Base-by-base conservation (phyloP, 192 early-diverging fungal genomes). In the Coemansia aciculifera region DNA sequence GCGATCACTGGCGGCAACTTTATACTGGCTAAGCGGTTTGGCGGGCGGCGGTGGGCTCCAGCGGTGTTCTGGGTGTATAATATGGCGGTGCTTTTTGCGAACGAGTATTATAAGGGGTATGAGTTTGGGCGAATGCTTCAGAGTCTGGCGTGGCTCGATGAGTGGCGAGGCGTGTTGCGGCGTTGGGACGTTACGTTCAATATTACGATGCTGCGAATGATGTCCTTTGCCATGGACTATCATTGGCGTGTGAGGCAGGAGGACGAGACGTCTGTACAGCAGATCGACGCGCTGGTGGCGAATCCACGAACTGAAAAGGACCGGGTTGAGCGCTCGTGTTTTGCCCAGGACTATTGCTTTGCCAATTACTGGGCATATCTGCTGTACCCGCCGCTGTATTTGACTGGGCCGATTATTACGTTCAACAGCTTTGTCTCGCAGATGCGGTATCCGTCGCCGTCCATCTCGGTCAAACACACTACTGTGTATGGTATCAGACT, bases 141-240 rank as follows among this genome's bases (percentile, higher is more conserved):
- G 52, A 57, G 71, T 0, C 67, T 95, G 68, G 83, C 77, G 38
- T 93, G 86, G 81, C 73, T 94, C 69, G 95, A 98, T 72, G 37
- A 63, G 9, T 82, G 87, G 67, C 78, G 72, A 8, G 97, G 95
- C 5, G 64, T 96, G 15, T 75, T 89, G 73, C 75, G 81, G 11
- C 87, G 95, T 38, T 99, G 97, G 97, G 85, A 91, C 67, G 77
- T 96, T 27, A 89, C 89, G 5, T 96, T 97, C 84, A 98, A 98
- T 71, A 90, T 98, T 59, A 86, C 85, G 3, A 90, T 94, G 83
- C 86, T 99, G 7, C 87, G 93, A 13, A 90, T 98, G 84, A 85
- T 99, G 23, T 96, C 95, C 5, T 99, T 91, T 73, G 87, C 90
- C 56, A 90, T 98, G 91, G 97, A 99, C 80, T 93, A 91, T 66